Base-by-base conservation (phyloP, 371 early-diverging fungal species). In the Zopfochytrium polystomum region DNA sequence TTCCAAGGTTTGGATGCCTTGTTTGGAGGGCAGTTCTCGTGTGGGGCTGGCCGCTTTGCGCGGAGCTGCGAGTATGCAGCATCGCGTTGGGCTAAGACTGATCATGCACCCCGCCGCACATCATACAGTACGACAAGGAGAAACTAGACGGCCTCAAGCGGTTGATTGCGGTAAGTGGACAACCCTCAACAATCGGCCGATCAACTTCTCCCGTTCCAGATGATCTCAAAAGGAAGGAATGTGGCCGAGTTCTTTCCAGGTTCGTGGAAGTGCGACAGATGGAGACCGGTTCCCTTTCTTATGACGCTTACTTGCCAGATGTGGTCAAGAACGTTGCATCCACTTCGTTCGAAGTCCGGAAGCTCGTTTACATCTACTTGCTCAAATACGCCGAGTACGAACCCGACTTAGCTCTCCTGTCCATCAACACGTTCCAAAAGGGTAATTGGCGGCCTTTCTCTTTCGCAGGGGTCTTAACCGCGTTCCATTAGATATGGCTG, bases 271-370 rank as follows among this genome's bases (percentile, higher is more conserved):
- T 31, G 46, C 53, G 22, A 61, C 23, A 1, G 1, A 55, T 62
- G 1, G 1, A 42, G 54, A 60, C 22, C 30, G 15, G 23, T 33
- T 63, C 27, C 32, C 29, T 1, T 31, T 46, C n/a, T 32, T 15
- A 32, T 13, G 15, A 3, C 6, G 9, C 18, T 47, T 56, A 5
- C 20, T 1, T n/a, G 33, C 25, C 61, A 26, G 89, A 90, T 58
- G 96, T 97, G 7, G 96, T 97, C 53, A 97, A 96, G 75, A 95
- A 93, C 72, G 96, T 96, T 1, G 94, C 93, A 0, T 88, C 93
- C 23, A 80, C 81, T 15, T 92, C 90, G 56, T 79, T 93, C 54
- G 94, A 94, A 64, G 83, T 96, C 18, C 89, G 95, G 45, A 91
- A 92, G 58, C 82, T 94, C 22, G 98, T 96, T 20, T 95, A 95